Evolutionary conservation across 345 rosid species (phyloP), one percentile per base, ranked within the genome.

Genomic region (Cardamine resedifolia): DNA sequence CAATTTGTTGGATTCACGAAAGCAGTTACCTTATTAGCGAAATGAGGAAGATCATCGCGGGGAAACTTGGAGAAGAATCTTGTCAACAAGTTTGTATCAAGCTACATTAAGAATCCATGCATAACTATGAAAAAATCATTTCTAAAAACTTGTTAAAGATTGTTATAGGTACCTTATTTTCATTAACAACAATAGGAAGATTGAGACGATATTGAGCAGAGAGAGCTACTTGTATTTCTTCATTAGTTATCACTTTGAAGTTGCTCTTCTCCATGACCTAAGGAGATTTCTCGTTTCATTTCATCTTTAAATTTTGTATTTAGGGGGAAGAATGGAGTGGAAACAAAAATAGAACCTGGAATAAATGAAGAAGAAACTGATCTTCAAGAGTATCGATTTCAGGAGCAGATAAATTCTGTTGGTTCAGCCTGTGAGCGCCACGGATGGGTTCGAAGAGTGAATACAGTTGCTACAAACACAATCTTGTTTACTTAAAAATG

Each of bases 231-330:
- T 82, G 84, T 66, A 89, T 79, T 77, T 89, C 96, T 7, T 83
- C 86, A 43, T 85, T 80, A 4, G 86, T 82, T 44, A 78, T 66
- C 39, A 88, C 80, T 79, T 82, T 87, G 77, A 91, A 91, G 73
- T 88, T 88, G 77, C 97, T 87, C 78, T 87, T 85, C 9, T 87
- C 85, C 96, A 87, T 85, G 38, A 88, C 84, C 95, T 91, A 80
- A 80, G 5, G 66, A 50, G 57, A 24, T n/a, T n/a, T 41, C 11
- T 21, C 10, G 7, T 44, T 56, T 48, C 7, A 0, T 21, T 66
- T 23, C 53, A 48, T 56, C 7, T 2, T 24, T 41, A 2, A 24
- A 24, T 2, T 1, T 49, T 58, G 58, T 7, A 30, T 53, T 4
- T 30, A 50, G 10, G 7, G 7, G 11, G 4, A 43, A 10, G 5